Base-by-base conservation (phyloP, 768 basidiomycete genomes). In the Tricholoma furcatifolium region DNA sequence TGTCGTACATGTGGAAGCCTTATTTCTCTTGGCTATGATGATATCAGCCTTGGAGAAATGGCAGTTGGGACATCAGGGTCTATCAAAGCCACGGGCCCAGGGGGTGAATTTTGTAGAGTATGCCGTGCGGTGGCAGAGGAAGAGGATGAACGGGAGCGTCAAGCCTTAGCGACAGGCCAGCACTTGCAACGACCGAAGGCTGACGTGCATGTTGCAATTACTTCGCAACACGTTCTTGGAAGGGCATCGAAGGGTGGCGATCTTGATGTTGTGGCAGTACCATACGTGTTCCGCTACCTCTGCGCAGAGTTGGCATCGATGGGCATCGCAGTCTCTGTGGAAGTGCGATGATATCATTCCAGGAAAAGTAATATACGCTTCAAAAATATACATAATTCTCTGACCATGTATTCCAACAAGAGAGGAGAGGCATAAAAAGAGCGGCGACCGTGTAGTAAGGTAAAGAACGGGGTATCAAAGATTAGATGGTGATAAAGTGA, bases 221-320 rank as follows among this genome's bases (percentile, higher is more conserved):
- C 86, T 24, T 79, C 84, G 18, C 76, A 83, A 55, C 81, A 92
- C 61, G 75, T 91, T 35, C 75, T 93, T 31, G 75, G 80, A 44
- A 69, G 72, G 34, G 70, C 77, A 21, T 70, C 71, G 49, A 87
- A 85, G 70, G 89, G 88, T 30, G 86, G 88, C 14, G 85, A 93
- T 59, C 82, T 99, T 67, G 97, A 98, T 69, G 87, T 99, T 43
- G 85, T 99, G 47, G 96, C 96, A 11, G 82, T 99, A 18, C 97
- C 97, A 6, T 98, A 91, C 63, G 94, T 96, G 46, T 96, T 97
- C 72, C 80, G 92, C 44, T 92, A 94, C 73, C 79, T 98, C 10
- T 94, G 95, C 65, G 90, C 95, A 2, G 97, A 99, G 73, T 74
- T 99, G 60, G 95, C 95, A n/a, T 88, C 92, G 15, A 98, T 98